A percentile compares a stretch with the other conserved stretches of the same genome.
Evolutionary conservation across 208 protist genomes (phyloP).

Genomic region (Trypanosoma brucei): DNA sequence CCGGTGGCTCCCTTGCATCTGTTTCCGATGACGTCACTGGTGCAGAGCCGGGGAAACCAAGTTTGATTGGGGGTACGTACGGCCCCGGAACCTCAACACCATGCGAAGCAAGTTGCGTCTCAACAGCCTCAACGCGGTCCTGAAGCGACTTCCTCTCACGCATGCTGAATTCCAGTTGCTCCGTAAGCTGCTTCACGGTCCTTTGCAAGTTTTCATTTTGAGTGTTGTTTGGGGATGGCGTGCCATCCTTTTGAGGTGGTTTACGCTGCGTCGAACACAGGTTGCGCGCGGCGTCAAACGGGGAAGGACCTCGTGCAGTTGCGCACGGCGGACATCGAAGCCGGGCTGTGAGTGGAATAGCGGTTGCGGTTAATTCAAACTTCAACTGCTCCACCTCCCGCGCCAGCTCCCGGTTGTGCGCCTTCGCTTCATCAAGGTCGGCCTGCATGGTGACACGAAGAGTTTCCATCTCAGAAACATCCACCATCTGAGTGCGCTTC

Average conservation of each 20-base stretch:
- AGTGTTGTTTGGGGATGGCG: not conserved
- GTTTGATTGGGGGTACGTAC: conserved; percentile 17
- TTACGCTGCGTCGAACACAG: conserved; percentile 2
- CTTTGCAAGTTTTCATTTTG: conserved; percentile 6
- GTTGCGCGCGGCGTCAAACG: not conserved
- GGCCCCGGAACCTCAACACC: conserved; percentile 6
- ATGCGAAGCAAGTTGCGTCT: conserved; percentile 23
- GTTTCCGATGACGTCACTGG: not conserved
- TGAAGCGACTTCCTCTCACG: conserved; percentile 30
- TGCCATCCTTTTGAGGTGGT: conserved; percentile 4
- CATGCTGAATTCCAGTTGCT: conserved; percentile 52
- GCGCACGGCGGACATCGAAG: conserved; percentile 11
- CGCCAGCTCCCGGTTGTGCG: conserved; percentile 42
- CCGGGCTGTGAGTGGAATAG: conserved; percentile 25
- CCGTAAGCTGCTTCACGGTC: conserved; percentile 33
- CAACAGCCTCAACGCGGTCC: conserved; percentile 34
- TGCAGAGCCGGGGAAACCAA: conserved; percentile 1
- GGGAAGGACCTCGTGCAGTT: conserved; percentile 7
- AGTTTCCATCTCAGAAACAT: conserved; percentile 61
- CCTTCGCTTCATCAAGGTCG: conserved; percentile 62
- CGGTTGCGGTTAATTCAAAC: conserved; percentile 17
- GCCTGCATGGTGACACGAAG: conserved; percentile 74
- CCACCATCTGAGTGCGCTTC: conserved; percentile 48
- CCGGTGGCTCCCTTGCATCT: not conserved
- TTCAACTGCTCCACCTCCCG: conserved; percentile 40